Evolutionary conservation across 306 rosid species (phyloP), one percentile per base, ranked within the genome.

Genomic region (Trichosanthes truncata): DNA sequence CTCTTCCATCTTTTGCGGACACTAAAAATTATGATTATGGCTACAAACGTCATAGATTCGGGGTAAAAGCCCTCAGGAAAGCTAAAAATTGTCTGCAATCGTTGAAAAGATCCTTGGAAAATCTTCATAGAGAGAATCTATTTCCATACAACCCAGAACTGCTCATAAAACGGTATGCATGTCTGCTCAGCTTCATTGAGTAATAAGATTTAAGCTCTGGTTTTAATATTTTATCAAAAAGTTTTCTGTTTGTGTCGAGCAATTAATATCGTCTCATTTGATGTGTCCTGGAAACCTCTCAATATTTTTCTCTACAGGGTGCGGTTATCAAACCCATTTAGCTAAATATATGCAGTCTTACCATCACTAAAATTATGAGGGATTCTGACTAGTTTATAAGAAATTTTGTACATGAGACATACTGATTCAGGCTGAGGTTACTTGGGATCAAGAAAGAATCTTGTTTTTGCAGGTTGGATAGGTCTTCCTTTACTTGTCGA

Each of bases 81-180:
- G 97, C 92, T 78, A 79, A 83, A 80, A 84, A 83, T 74, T 94
- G 98, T 83, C 86, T 94, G 81, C 85, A 88, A 79, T 85, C 90
- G 35, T 84, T 94, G 80, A 88, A 82, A 81, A 84, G 38, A 86
- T 94, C 98, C 46, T 86, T 94, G 71, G 91, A 86, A 75, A 88
- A 86, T 87, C 98, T 92, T 82, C 88, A 92, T 80, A 86, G 77
- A 60, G 93, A 94, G 88, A 82, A 88, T 82, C 80, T 94, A 77
- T 94, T 94, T 86, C 68, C 80, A 36, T 77, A 77, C 38, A 77
- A 77, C 57, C 80, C 80, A 25, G 36, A 77, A 43, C 69, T 57
- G 23, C 80, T 77, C 45, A 48, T 77, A 14, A 77, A 77, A 55
- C 80, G 80, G 80, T 77, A 60, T 26, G 80, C 46, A 4, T 46